Evolutionary conservation across 345 rosid species (phyloP), one percentile per base, ranked within the genome.

Genomic region (Dipteronia sinensis): DNA sequence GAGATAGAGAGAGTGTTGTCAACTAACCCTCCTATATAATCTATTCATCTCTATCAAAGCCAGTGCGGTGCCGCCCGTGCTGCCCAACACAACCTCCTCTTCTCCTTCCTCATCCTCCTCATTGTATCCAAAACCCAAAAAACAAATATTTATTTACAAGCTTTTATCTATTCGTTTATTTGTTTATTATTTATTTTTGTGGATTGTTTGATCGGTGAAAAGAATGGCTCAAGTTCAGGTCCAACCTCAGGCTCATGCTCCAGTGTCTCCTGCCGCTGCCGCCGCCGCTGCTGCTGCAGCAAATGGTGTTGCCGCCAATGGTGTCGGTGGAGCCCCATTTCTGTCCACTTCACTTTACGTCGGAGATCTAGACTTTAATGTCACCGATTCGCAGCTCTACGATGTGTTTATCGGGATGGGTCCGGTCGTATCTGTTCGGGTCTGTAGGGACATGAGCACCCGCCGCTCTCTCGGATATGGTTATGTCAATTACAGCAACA

Each of bases 301-400:
- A 17, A 86, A 84, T 31, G 86, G 78, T 6, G 64, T 80, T 59
- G 85, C 76, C 3, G 71, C 58, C 47, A 69, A 72, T 7, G 87
- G 77, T 9, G 83, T 25, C 10, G 61, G 67, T 8, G 84, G 67
- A 9, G 76, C 44, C 67, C 91, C 84, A 77, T 79, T 87, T 46
- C 81, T 82, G 67, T 76, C 90, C 10, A 89, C 88, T 38, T 87
- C 97, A 13, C 93, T 91, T 72, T 93, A 91, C 56, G 92, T 93
- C 0, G 97, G 95, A 64, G 97, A 93, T 88, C 92, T 93, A 76
- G 97, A 93, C 59, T 66, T 34, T 7, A 85, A 38, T 70, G 95
- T 91, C 9, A 88, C 89, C 6, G 97, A 93, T 83, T 78, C 97
- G 34, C 91, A 93, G 82, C 86, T 93, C 46, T 91, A 89, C 65